A percentile compares a stretch with the other conserved stretches of the same genome.
These are phyloP conservation scores for Melastoma candidum DNA, from an alignment of 441 rosid genomes.

Conservation along the genomic window DNA sequence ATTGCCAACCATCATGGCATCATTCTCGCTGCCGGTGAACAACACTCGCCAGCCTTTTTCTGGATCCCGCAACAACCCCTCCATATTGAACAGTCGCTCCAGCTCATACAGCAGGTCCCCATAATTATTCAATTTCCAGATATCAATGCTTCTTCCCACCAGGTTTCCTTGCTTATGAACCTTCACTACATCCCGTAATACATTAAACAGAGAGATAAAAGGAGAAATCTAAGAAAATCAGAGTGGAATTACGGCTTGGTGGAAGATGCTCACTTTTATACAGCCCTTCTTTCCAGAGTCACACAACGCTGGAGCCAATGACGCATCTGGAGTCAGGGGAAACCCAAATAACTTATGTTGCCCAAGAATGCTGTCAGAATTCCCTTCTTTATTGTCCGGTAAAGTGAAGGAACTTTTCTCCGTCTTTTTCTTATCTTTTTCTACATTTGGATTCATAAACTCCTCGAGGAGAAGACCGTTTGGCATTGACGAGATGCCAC, in stretches of 20 bases:
- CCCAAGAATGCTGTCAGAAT: constrained; percentile 26
- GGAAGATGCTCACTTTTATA: constrained; percentile 59
- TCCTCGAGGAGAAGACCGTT: constrained; percentile 4
- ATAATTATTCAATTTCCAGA: constrained; percentile 50
- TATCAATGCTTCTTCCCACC: constrained; percentile 93
- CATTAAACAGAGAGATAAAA: constrained; percentile 6
- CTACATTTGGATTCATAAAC: constrained; percentile 24
- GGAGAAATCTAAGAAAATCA: neutral
- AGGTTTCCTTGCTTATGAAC: constrained; percentile 94
- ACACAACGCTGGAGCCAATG: constrained; percentile 38
- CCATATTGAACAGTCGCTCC: constrained; percentile 48
- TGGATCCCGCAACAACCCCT: constrained; percentile 67
- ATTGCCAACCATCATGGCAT: constrained; percentile 91
- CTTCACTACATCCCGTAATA: constrained; percentile 27
- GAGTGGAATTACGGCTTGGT: constrained; percentile 1
- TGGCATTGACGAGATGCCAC: too few species aligned
- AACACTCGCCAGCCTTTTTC: constrained; percentile 79
- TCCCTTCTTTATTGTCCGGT: constrained; percentile 22
- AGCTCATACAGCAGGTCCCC: constrained; percentile 35
- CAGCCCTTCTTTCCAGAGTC: constrained; percentile 87
- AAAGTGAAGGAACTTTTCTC: constrained; percentile 32
- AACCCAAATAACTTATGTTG: constrained; percentile 88
- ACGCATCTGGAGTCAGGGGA: constrained; percentile 46
- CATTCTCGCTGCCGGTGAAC: constrained; percentile 87
- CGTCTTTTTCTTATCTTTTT: constrained; percentile 27